phyloP scores from a whole-genome alignment of 768 basidiomycete species.

The Mycena sanguinolenta region DNA sequence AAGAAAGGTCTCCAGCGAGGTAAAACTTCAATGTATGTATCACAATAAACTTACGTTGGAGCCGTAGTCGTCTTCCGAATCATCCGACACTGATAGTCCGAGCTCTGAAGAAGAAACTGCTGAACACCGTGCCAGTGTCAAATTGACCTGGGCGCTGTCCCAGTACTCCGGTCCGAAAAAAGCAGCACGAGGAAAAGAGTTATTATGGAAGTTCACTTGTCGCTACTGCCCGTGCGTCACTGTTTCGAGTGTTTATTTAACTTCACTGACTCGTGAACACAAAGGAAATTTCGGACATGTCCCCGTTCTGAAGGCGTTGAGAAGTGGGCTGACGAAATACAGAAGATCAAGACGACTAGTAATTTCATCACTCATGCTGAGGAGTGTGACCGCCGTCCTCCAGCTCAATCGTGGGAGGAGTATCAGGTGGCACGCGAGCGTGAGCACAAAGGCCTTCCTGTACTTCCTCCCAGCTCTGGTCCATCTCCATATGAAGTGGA shows the following conservation, averaged over 20 bases:
- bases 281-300: not conserved
- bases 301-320: constrained; percentile 5
- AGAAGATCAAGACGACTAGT: constrained; percentile 11
- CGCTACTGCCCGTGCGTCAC: constrained; percentile 24
- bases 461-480: not conserved
- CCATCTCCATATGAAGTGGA: not conserved
- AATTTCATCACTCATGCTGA: constrained; percentile 23
- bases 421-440: constrained; percentile 18
- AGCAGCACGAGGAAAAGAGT: not conserved
- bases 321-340: constrained; percentile 4
- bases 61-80: too few species aligned
- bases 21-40: too few species aligned
- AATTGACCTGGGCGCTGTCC: constrained; percentile 13
- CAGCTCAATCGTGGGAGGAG: constrained; percentile 15
- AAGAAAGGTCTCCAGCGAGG: too few species aligned
- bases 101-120: constrained; percentile 3
- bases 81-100: not conserved
- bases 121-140: constrained; percentile 4
- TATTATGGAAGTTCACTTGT: constrained; percentile 14
- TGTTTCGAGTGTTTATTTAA: not conserved
- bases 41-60: too few species aligned
- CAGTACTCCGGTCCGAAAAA: constrained; percentile 13
- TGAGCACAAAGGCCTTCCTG: constrained; percentile 3
- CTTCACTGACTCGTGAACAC: not conserved
- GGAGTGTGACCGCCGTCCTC: constrained; percentile 8